Conservation (phyloP, 176 grass and related monocot genomes). For the Metroxylon sagu region DNA sequence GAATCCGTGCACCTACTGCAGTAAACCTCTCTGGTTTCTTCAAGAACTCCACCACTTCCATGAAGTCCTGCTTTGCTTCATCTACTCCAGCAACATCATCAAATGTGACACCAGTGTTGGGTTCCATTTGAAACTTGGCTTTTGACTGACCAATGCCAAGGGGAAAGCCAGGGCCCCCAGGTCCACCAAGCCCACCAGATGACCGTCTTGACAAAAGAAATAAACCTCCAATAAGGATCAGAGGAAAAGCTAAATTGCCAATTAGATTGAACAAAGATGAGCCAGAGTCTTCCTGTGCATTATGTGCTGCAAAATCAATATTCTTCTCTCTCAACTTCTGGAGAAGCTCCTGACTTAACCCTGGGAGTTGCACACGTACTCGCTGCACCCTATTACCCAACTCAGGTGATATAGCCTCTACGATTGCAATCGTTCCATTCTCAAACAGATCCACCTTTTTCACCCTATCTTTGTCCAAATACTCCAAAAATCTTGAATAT, state of each 20-base stretch:
- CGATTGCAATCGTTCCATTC: conserved; percentile 18
- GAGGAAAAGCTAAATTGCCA: conserved; percentile 8
- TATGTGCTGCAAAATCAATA: conserved; percentile 14
- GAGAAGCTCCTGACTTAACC: conserved; percentile 12
- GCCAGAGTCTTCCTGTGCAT: conserved; percentile 8
- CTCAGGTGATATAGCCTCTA: conserved; percentile 14
- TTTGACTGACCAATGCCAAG: conserved; percentile 13
- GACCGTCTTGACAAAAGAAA: conserved; percentile 14
- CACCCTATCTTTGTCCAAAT: conserved; percentile 12
- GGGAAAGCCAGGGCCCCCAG: conserved; percentile 8
- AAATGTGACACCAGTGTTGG: conserved; percentile 12
- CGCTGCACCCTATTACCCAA: conserved; percentile 8
- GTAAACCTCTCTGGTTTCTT: conserved; percentile 14
- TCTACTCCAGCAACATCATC: conserved; percentile 17
- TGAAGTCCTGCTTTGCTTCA: conserved; percentile 16
- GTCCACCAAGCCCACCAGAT: conserved; percentile 13
- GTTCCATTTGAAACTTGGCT: conserved; percentile 13
- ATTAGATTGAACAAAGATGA: conserved; percentile 11
- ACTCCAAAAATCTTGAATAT: conserved; percentile 12
- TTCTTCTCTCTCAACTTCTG: conserved; percentile 13
- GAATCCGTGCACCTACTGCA: conserved; percentile 10
- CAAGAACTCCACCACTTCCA: conserved; percentile 13
- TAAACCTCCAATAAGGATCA: conserved; percentile 13
- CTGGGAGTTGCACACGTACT: conserved; percentile 14
- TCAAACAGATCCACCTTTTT: conserved; percentile 12